phyloP scores from a whole-genome alignment of 768 basidiomycete species.

The Tylopilus subfusipes region DNA sequence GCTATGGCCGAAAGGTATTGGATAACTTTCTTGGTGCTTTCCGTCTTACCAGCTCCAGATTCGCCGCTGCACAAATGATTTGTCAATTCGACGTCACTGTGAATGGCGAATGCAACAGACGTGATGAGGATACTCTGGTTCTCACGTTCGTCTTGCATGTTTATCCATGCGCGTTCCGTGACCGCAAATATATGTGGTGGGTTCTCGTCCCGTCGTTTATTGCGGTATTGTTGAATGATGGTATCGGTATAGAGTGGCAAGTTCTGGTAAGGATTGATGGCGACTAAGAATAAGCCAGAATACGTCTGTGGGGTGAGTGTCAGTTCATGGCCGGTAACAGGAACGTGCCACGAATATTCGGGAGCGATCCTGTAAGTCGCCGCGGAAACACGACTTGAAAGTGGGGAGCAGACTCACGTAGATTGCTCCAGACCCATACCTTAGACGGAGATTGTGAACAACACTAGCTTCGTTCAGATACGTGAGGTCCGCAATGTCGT shows the following conservation, averaged over 20 bases:
- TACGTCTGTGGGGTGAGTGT: conserved; percentile 61
- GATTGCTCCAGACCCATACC: conserved; percentile 89
- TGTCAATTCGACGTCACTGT: conserved; percentile 8
- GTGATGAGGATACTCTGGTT: conserved; percentile 98
- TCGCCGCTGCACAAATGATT: conserved; percentile 65
- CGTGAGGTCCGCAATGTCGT: conserved; percentile 97
- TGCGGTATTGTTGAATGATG: conserved; percentile 87
- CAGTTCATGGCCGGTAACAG: conserved; percentile 2
- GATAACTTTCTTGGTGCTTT: conserved; percentile 98
- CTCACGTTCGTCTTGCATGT: conserved; percentile 96
- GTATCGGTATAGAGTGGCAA: conserved; percentile 88
- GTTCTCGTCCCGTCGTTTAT: conserved; percentile 84
- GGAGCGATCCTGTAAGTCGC: conserved; percentile 2
- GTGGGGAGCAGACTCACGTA: conserved; percentile 57
- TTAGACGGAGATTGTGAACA: conserved; percentile 91
- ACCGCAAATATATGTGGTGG: conserved; percentile 97
- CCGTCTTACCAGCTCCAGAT: conserved; percentile 98
- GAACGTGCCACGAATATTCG: conserved; percentile 3
- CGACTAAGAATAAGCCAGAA: conserved; percentile 95
- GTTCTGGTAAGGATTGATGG: conserved; percentile 94
- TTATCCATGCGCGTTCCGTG: conserved; percentile 96
- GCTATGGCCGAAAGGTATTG: conserved; percentile 99
- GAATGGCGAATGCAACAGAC: conserved; percentile 45
- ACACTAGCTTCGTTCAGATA: conserved; percentile 98
- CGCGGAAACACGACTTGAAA: neutral